Base-by-base conservation (phyloP, 805 yeast genomes). In the Ascoidea rubescens region DNA sequence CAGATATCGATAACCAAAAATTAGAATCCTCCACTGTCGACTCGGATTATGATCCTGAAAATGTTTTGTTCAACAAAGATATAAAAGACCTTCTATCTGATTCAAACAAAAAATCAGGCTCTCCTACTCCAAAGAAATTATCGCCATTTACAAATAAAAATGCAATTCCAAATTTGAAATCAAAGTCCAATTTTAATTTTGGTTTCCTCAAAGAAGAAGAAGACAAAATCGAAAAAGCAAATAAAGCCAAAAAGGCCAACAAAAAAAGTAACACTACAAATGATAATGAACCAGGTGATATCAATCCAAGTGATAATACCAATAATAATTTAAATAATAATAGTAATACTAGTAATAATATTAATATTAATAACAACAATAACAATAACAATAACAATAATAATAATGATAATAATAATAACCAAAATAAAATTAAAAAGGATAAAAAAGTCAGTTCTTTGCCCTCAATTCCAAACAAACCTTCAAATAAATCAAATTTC, bases 401-500 rank as follows among this genome's bases (percentile, higher is more conserved):
- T 14, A 37, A 37, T 37, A 8, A 10, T 37, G 4, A 37, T 4
- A 37, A 37, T 4, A 37, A 37, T 37, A 21, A 21, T 21, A 21
- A 10, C 4, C 14, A 14, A 37, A 37, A 37, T 37, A 37, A 37
- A 2, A 2, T 37, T 37, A 37, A 14, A 37, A 37, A 37, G 14
- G 14, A 37, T 37, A 37, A 37, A 10, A 37, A 37, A 37, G 14
- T 37, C 14, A 37, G 14, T 10, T 10, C 43, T 37, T 8, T 10
- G 14, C 50, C 12, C 49, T 37, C 50, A 50, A 32, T 16, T 44
- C 45, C 12, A 50, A 44, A 33, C 43, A 45, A 57, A 31, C 48
- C 21, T 30, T 55, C 60, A n/a, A 56, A 57, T n/a, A 56, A 56
- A 49, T 47, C 60, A 14, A 28, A 49, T 31, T 51, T 50, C 28